Evolutionary conservation across 2,329 filamentous ascomycete species (phyloP), one percentile per base, ranked within the genome.

Genomic region (Byssothecium circinans): DNA sequence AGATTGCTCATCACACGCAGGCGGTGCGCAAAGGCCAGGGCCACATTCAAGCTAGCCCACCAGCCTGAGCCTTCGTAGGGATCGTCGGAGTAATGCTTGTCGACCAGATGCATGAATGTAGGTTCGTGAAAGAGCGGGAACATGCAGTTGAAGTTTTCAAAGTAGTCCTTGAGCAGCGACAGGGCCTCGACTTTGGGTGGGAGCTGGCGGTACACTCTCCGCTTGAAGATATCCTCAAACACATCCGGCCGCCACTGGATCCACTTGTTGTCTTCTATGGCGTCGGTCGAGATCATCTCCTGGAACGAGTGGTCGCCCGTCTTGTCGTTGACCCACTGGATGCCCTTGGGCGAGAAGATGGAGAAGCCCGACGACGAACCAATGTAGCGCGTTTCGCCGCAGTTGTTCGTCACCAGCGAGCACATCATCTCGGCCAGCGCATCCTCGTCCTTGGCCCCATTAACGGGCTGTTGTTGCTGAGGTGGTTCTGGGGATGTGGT

Each of bases 141-240:
- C 82, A 97, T 92, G 82, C 90, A 94, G 76, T 99, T 99, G 80
- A 99, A 97, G 73, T 96, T 96, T 64, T 95, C 89, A 58, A 99
- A 99, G 65, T 87, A 99, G 70, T 99, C 94, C 70, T 88, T 90
- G 51, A 96, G 82, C 30, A 97, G 76, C 1, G 90, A 95, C 52
- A 95, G 71, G 0, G 91, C 89, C 73, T 96, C 91, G n/a, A 85
- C 79, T 70, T 95, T 95, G 0, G 88, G 79, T 2, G 94, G 94
- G 25, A 97, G 73, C 14, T 85, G 86, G 51, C 87, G 87, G 77
- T 92, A 96, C 22, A 96, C 81, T 14, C 86, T 86, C 30, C 91
- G 85, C 43, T 85, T 84, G 74, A 97, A 97, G 17, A 99, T 82
- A 68, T 97, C 92, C 41, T 87, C 84, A 70, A 97, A 97, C 19